Evolutionary conservation across 176 grass and related monocot species (phyloP).

Genomic region (Themeda triandra): DNA sequence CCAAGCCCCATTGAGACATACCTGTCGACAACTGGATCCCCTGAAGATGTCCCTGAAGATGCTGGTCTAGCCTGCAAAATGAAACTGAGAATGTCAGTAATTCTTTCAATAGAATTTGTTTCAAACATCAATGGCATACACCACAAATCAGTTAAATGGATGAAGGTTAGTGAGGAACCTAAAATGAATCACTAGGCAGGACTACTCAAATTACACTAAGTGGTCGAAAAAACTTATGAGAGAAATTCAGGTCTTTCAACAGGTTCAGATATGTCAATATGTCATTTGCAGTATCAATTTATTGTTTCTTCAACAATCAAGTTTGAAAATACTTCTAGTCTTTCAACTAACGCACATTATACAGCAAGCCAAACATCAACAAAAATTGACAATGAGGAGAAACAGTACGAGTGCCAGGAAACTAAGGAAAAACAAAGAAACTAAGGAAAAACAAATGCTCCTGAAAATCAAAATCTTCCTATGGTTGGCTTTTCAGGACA

Average conservation of each 20-base stretch:
- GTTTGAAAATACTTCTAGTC: not conserved
- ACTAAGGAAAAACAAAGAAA: not conserved
- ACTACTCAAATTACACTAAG: not conserved
- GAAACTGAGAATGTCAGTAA: not conserved
- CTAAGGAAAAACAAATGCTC: no score
- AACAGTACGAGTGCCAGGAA: not conserved
- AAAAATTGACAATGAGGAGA: not conserved
- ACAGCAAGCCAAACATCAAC: not conserved
- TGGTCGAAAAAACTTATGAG: not conserved
- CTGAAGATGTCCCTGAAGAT: slow-evolving; percentile 31
- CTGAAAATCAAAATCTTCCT: not conserved
- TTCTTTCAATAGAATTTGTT: not conserved
- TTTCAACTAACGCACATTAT: not conserved
- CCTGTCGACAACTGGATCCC: slow-evolving; percentile 83
- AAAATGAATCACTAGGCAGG: not conserved
- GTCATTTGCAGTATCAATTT: not conserved
- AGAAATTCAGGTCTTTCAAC: not conserved
- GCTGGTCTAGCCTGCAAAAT: slow-evolving; percentile 53
- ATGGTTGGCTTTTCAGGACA: not conserved
- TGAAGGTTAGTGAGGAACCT: not conserved
- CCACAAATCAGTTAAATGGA: not conserved
- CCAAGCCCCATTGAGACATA: slow-evolving; percentile 77
- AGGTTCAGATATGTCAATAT: not conserved
- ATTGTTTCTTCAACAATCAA: not conserved
- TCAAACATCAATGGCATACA: not conserved